phyloP scores from a whole-genome alignment of 176 grass and related monocot species.

The Bothriochloa decipiens region DNA sequence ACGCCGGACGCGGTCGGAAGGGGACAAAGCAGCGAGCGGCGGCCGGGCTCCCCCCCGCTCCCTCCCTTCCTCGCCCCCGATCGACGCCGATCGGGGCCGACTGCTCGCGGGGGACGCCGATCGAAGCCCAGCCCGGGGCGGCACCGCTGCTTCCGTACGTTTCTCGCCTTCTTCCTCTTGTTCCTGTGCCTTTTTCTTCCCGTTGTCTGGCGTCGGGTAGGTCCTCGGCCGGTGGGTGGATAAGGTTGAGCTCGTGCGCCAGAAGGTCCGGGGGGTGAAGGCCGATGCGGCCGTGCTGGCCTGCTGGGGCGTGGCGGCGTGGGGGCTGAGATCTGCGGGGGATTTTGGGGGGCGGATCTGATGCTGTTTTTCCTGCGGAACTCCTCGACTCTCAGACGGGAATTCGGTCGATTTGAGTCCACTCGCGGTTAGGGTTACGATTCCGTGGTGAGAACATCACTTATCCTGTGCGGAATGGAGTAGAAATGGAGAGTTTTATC shows the following conservation, averaged over 20 bases:
- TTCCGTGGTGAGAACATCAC: not conserved
- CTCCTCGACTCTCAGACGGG: not conserved
- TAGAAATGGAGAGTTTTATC: not conserved
- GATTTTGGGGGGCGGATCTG: slow-evolving; percentile 33
- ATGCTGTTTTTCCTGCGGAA: not conserved
- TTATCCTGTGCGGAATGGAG: not conserved
- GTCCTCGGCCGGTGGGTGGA: not conserved
- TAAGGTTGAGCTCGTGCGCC: not conserved
- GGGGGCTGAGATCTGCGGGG: slow-evolving; percentile 42
- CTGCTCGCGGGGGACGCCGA: slow-evolving; percentile 28
- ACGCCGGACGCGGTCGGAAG: slow-evolving; percentile 23
- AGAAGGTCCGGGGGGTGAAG: not conserved
- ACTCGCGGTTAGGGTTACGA: no score
- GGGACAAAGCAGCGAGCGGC: not conserved
- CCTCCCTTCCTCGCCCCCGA: not conserved
- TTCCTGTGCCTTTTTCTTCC: not conserved
- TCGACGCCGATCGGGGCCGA: slow-evolving; percentile 26
- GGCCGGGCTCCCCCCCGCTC: not conserved
- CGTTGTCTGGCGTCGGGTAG: not conserved
- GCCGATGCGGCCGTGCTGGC: not conserved
- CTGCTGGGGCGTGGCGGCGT: not conserved
- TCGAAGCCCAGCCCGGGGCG: not conserved
- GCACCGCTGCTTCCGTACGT: slow-evolving; percentile 40
- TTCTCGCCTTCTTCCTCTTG: slow-evolving; percentile 3
- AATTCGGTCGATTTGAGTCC: not conserved